phyloP scores from a whole-genome alignment of 805 yeast genomes.

The Lachancea fermentati region DNA sequence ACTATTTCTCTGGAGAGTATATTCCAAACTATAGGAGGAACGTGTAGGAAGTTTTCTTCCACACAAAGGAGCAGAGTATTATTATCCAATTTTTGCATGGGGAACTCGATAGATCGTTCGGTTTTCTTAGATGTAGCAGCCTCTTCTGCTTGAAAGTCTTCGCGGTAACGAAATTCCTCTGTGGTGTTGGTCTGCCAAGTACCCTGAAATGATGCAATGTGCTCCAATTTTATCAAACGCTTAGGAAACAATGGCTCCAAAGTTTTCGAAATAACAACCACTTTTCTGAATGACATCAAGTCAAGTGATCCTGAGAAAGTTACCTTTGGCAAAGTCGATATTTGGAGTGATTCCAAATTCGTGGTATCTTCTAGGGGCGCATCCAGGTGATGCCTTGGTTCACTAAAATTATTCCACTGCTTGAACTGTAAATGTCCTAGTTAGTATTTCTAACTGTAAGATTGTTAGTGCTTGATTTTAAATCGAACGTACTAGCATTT shows the following conservation, averaged over 20 bases:
- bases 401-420: slow-evolving; percentile 43
- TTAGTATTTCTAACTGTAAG: too few relatives aligned
- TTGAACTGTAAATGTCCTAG: slow-evolving; percentile 35
- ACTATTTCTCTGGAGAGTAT: slow-evolving; percentile 25
- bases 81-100: slow-evolving; percentile 1
- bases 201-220: slow-evolving; percentile 1
- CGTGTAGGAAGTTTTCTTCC: slow-evolving; percentile 27
- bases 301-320: slow-evolving; percentile 16
- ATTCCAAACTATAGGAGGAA: slow-evolving; percentile 34
- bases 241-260: slow-evolving; percentile 28
- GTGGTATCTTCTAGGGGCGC: slow-evolving; percentile 16
- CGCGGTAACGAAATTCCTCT: slow-evolving; percentile 5
- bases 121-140: background rate
- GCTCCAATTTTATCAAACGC: background rate
- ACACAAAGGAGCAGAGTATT: slow-evolving; percentile 20
- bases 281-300: slow-evolving; percentile 12
- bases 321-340: slow-evolving; percentile 30
- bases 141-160: slow-evolving; percentile 7
- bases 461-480: too few relatives aligned
- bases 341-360: slow-evolving; percentile 23
- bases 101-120: slow-evolving; percentile 2
- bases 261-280: slow-evolving; percentile 22
- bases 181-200: slow-evolving; percentile 3
- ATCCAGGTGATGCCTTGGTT: slow-evolving; percentile 45
- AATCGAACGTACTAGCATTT: too few relatives aligned